Percentiles rank a stretch among this genome's conserved stretches.
Evolutionary conservation across 2,329 filamentous ascomycete species (phyloP).

Genomic region (Hypoxylon sp.): DNA sequence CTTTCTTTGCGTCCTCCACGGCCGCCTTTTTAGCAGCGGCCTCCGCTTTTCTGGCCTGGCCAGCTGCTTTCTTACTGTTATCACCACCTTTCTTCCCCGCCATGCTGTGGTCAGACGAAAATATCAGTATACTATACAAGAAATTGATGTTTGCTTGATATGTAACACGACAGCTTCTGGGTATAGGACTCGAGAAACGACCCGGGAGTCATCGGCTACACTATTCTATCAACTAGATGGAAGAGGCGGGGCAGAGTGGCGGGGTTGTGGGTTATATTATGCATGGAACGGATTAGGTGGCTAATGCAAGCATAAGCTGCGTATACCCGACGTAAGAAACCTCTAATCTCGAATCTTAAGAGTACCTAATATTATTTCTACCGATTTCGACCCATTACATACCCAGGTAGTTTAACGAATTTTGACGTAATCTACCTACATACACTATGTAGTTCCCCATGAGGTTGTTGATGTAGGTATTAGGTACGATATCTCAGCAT

Average conservation of each 20-base stretch:
- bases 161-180: neutral
- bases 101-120: constrained; percentile 62
- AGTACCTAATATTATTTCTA: neutral
- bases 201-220: neutral
- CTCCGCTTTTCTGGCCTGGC: constrained; percentile 93
- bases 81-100: constrained; percentile 80
- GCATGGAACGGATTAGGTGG: constrained; percentile 1
- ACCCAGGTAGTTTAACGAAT: too few relatives aligned
- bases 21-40: constrained; percentile 85
- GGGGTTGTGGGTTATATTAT: constrained; percentile 24
- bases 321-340: neutral
- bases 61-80: constrained; percentile 88
- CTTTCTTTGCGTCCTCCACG: constrained; percentile 74
- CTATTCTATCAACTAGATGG: constrained; percentile 1
- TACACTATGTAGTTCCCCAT: neutral
- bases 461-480: neutral
- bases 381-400: too few relatives aligned
- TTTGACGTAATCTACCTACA: constrained; percentile 1
- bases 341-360: neutral
- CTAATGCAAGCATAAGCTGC: constrained; percentile 1
- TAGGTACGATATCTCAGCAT: too few relatives aligned
- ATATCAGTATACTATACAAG: neutral
- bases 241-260: constrained; percentile 24
- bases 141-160: constrained; percentile 3
- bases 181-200: neutral